Conservation (phyloP, 306 rosid genomes). For the Delonix regia region DNA sequence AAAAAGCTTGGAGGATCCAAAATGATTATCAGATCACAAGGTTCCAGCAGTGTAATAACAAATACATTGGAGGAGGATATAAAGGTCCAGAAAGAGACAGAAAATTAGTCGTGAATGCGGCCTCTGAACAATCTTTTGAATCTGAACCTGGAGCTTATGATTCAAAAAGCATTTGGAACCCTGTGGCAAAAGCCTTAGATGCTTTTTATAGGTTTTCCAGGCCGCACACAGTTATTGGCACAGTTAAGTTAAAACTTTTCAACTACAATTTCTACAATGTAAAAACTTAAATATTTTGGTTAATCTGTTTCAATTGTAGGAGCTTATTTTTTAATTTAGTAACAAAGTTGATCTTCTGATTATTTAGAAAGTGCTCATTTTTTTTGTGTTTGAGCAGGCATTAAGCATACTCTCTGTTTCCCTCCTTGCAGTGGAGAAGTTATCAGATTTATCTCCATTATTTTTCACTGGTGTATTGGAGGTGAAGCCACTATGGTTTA, state of each 20-base stretch:
- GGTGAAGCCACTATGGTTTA: constrained; percentile 55
- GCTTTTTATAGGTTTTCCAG: constrained; percentile 94
- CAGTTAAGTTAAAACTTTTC: constrained; percentile 64
- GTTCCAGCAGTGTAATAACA: constrained; percentile 33
- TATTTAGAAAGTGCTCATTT: constrained; percentile 28
- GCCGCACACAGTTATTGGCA: constrained; percentile 97
- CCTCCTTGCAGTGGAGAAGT: constrained; percentile 76
- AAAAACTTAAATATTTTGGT: constrained; percentile 6
- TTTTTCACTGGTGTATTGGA: constrained; percentile 79
- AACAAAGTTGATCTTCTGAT: neutral
- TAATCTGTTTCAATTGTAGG: neutral
- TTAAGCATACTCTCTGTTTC: constrained; percentile 94
- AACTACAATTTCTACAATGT: neutral
- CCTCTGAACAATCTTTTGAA: constrained; percentile 69
- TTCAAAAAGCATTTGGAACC: constrained; percentile 44
- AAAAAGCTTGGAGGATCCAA: constrained; percentile 44
- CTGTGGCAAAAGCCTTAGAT: constrained; percentile 53
- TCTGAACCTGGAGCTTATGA: constrained; percentile 63
- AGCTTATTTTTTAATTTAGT: neutral
- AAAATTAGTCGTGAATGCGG: constrained; percentile 57
- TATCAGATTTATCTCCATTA: constrained; percentile 80
- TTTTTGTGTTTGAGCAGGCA: constrained; percentile 59
- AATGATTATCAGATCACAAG: constrained; percentile 39
- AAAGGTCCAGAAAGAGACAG: constrained; percentile 31
- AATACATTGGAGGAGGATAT: constrained; percentile 42